Evolutionary conservation across 495 filamentous ascomycete species (phyloP), one percentile per base, ranked within the genome.

Genomic region (Aspergillus diversus): DNA sequence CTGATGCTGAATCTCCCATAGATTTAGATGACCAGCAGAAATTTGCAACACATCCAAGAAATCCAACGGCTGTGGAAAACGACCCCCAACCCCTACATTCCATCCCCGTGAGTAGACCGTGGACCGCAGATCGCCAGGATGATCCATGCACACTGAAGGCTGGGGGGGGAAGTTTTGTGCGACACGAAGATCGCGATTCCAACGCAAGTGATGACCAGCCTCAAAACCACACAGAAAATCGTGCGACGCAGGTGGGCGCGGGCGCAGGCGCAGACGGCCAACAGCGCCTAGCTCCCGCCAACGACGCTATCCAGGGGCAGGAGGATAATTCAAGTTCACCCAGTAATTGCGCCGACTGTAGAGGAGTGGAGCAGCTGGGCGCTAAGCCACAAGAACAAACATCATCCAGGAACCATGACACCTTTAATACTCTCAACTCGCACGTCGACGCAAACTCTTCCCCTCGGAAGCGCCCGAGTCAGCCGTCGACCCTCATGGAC

Each of bases 1-100:
- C 43, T 39, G 60, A 57, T 46, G 33, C 55, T 55, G 64, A 61
- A 39, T 52, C 64, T 49, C 33, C 39, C 48, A 49, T 65, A 61
- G 63, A 59, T 21, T 59, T 65, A 59, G 52, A 42, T 27, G 55
- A 56, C 59, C 39, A n/a, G 9, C 51, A 54, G 32, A 33, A 12
- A 12, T 33, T 12, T 54, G 16, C 51, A 9, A 32, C 27, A 32
- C 51, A 12, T 54, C 51, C 13, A 33, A 32, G 12, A 21, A 21
- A 21, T 54, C 27, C 16, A 17, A 9, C 21, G 47, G 11, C 13
- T 16, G 27, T 9, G 21, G n/a, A 34, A 34, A 9, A n/a, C 27
- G 51, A 54, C 51, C 46, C 53, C 15, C 60, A 33, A 33, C 21
- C 39, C 53, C 60, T 43, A 32, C 60, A 52, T 56, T 34, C 35